A percentile compares a stretch with the other conserved stretches of the same genome.
Conservation (phyloP, 768 basidiomycete genomes). For the Suillus brevipes region DNA sequence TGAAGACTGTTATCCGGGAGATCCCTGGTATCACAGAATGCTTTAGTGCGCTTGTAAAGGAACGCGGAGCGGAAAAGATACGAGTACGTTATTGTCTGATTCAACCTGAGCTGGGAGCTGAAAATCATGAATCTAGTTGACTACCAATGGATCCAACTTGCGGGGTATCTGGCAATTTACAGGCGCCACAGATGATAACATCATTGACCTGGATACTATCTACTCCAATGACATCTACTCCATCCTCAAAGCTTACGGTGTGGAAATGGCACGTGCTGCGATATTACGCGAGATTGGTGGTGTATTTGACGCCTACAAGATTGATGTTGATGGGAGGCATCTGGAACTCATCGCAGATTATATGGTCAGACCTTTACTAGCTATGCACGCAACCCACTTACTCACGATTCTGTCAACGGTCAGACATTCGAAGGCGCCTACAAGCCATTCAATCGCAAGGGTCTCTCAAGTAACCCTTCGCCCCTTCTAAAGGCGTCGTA, state of each 20-base stretch:
- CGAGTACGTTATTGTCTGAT: slow-evolving; percentile 36
- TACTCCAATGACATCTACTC: slow-evolving; percentile 97
- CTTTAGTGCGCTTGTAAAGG: slow-evolving; percentile 61
- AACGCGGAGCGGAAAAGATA: slow-evolving; percentile 49
- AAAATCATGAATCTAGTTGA: slow-evolving; percentile 48
- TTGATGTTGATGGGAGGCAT: slow-evolving; percentile 92
- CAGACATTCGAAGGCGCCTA: slow-evolving; percentile 98
- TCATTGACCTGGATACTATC: slow-evolving; percentile 76
- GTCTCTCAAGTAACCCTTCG: slow-evolving; percentile 91
- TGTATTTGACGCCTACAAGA: slow-evolving; percentile 94
- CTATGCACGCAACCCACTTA: slow-evolving; percentile 1
- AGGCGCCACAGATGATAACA: slow-evolving; percentile 49
- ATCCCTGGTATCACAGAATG: slow-evolving; percentile 88
- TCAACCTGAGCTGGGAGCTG: neutral
- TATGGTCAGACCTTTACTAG: slow-evolving; percentile 65
- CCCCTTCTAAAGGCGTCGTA: slow-evolving; percentile 96
- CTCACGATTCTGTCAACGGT: neutral
- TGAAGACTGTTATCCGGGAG: slow-evolving; percentile 83
- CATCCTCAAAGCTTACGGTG: slow-evolving; percentile 88
- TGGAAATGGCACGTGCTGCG: slow-evolving; percentile 91
- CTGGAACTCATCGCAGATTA: slow-evolving; percentile 98
- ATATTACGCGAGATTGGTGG: slow-evolving; percentile 90
- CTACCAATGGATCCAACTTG: slow-evolving; percentile 94
- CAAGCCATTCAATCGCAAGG: slow-evolving; percentile 97
- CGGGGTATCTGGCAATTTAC: slow-evolving; percentile 83